Evolutionary conservation across 1,139 yeast species (phyloP), one percentile per base, ranked within the genome.

Genomic region (Suhomyces maxii): DNA sequence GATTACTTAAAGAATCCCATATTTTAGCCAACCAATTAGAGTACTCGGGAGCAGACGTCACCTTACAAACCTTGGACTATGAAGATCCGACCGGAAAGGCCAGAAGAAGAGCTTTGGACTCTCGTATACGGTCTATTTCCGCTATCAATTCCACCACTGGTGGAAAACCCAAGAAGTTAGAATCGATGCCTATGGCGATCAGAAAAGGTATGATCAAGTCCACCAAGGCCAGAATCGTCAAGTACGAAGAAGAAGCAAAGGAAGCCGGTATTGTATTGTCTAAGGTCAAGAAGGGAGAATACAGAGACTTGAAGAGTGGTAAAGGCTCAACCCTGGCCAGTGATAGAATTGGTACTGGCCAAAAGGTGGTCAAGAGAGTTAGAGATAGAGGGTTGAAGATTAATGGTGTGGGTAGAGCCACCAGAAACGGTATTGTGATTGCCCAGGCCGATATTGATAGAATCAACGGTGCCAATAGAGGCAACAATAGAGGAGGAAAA

Each of bases 231-330:
- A 79, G 81, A 51, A 79, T 84, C 33, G 61, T 69, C 7, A 80
- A 80, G 58, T 79, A 76, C 59, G 96, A 88, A 61, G 70, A 77
- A 47, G 90, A 88, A 41, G 97, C 99, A 7, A 78, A 73, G 50
- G 91, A 91, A 36, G 96, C 95, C 2, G 98, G 98, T 8, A 88
- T 91, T 49, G 79, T 93, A 23, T 71, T 91, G 44, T 77, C 90
- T 3, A 83, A 76, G 58, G 81, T 77, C 14, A 77, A 73, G 57
- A 83, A 82, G 64, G 90, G 89, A 7, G 79, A 83, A 49, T 70
- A 84, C 48, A 72, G 93, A 59, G 73, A 74, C 47, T 64, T 80
- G 55, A 73, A 79, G 52, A 68, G 74, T 42, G 89, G 86, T 36
- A 70, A 71, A 48, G 85, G 86, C 2, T 71, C 76, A 7, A 77